Conservation (phyloP, 208 protist species). For the Crithidia mellificae region DNA sequence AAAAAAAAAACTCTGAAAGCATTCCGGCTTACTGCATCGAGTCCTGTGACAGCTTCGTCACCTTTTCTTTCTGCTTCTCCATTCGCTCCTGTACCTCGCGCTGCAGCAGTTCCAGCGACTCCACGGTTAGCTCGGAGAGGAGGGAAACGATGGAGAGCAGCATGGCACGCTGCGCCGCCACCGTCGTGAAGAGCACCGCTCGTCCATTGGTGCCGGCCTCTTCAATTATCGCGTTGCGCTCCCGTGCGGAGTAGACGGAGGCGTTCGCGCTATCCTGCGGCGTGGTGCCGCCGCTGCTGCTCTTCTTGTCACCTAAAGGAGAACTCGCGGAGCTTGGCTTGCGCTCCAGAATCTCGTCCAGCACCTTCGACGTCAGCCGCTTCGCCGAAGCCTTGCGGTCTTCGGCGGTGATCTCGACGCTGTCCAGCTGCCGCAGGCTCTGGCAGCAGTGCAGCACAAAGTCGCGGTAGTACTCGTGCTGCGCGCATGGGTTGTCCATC, state of each 20-base stretch:
- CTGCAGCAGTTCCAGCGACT: conserved; percentile 79
- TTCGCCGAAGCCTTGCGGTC: conserved; percentile 61
- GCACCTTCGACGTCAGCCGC: conserved; percentile 50
- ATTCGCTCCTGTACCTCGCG: conserved; percentile 70
- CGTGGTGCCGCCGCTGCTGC: conserved; percentile 11
- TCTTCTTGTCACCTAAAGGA: conserved; percentile 10
- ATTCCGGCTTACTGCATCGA: neutral
- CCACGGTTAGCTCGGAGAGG: conserved; percentile 80
- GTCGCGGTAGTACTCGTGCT: conserved; percentile 79
- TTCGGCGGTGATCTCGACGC: conserved; percentile 66
- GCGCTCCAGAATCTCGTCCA: conserved; percentile 67
- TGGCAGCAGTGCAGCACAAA: conserved; percentile 88
- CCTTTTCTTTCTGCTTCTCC: conserved; percentile 40
- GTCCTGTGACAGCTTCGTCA: conserved; percentile 25
- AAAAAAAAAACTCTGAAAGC: neutral
- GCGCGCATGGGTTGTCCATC: conserved; percentile 91
- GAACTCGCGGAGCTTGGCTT: neutral
- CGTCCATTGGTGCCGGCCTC: conserved; percentile 31
- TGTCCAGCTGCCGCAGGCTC: conserved; percentile 86
- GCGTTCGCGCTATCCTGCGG: conserved; percentile 15
- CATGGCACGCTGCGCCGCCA: conserved; percentile 76
- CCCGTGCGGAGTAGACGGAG: conserved; percentile 6
- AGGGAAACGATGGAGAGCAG: conserved; percentile 81
- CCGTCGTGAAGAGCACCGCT: conserved; percentile 46
- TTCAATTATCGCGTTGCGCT: conserved; percentile 20